These are phyloP conservation scores for Teratosphaeria gauchensis DNA, from an alignment of 2,329 filamentous ascomycete genomes.

Conservation along the genomic window DNA sequence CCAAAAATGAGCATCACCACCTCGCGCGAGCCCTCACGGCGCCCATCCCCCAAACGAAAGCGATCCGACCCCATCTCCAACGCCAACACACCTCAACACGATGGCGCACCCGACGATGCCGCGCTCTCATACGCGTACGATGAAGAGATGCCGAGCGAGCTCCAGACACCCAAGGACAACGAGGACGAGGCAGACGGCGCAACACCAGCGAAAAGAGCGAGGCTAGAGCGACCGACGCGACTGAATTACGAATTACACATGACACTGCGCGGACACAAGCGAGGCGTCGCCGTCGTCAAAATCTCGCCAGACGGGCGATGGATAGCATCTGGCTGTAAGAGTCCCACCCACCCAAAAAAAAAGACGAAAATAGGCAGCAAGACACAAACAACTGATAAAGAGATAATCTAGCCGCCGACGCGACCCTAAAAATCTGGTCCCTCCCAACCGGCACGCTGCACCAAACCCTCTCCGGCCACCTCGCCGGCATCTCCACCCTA, in stretches of 20 bases:
- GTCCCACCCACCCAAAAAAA: background rate
- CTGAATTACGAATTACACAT: conserved; percentile 63
- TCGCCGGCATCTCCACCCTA: conserved; percentile 83
- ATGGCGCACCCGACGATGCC: conserved; percentile 8
- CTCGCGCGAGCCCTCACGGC: background rate
- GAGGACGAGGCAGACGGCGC: conserved; percentile 9
- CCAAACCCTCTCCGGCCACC: conserved; percentile 84
- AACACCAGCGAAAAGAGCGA: conserved; percentile 12
- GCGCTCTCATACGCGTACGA: conserved; percentile 24
- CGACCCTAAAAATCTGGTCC: conserved; percentile 86
- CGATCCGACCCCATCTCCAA: conserved; percentile 7
- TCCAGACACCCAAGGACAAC: conserved; percentile 16
- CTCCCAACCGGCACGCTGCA: conserved; percentile 66
- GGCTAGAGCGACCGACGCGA: conserved; percentile 39
- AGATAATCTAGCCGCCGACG: conserved; percentile 57
- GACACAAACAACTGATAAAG: background rate
- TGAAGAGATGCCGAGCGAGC: conserved; percentile 19
- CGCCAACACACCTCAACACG: conserved; percentile 8
- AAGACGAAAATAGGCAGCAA: too few species aligned
- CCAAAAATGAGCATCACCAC: conserved; percentile 3
- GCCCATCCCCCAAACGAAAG: conserved; percentile 19
- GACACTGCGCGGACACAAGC: conserved; percentile 65
- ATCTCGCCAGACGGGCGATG: conserved; percentile 85
- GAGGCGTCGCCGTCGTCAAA: conserved; percentile 72
- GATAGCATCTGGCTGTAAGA: conserved; percentile 71